phyloP scores from a whole-genome alignment of 768 basidiomycete genomes.

The Termitomyces sp. region DNA sequence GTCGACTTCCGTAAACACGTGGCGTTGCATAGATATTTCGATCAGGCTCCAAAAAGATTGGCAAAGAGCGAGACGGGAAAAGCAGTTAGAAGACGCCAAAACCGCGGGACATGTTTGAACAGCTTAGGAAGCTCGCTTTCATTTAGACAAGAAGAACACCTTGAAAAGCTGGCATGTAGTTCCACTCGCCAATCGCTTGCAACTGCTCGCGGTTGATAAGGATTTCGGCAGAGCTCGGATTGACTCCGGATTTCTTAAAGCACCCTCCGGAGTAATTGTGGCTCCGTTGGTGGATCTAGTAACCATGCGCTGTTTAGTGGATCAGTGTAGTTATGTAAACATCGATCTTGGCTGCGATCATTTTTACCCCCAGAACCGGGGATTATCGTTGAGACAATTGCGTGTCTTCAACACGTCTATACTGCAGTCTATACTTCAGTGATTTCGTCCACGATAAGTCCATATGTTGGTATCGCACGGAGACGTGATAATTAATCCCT shows the following conservation, averaged over 20 bases:
- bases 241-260: neutral
- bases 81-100: neutral
- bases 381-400: no score
- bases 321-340: neutral
- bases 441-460: no score
- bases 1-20: neutral
- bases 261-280: neutral
- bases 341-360: no score
- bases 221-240: neutral
- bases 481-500: no score
- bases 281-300: neutral
- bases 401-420: no score
- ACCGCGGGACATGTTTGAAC: neutral
- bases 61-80: neutral
- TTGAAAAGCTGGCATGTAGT: neutral
- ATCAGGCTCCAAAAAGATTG: neutral
- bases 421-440: no score
- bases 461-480: no score
- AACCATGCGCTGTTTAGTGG: neutral
- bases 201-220: neutral
- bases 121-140: neutral
- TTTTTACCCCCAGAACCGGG: no score
- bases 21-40: neutral
- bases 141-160: neutral
- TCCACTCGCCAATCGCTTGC: neutral